These are phyloP conservation scores for Penicillium ochrochloron DNA, from an alignment of 495 filamentous ascomycete species.

Conservation along the genomic window DNA sequence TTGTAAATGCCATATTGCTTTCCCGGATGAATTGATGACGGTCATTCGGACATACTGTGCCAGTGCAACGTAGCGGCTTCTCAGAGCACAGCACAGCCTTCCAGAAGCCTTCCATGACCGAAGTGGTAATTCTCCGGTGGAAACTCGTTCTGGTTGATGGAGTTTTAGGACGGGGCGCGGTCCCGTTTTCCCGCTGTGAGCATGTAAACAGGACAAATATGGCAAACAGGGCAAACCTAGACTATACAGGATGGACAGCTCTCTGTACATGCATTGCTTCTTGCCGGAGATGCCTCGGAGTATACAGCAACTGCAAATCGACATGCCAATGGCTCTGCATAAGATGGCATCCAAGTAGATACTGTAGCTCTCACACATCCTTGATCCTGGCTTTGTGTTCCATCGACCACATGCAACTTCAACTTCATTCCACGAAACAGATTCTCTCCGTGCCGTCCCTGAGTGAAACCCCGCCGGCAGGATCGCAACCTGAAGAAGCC, in stretches of 20 bases:
- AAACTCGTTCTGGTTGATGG: conserved; percentile 19
- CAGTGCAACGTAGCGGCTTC: neutral
- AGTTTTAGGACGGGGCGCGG: conserved; percentile 15
- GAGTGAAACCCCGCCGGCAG: neutral
- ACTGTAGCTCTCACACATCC: neutral
- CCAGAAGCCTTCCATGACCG: conserved; percentile 7
- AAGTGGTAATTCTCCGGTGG: conserved; percentile 47
- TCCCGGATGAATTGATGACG: neutral
- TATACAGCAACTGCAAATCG: neutral
- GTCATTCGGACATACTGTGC: neutral
- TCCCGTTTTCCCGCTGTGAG: conserved; percentile 13
- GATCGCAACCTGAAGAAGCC: neutral
- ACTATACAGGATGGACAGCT: neutral
- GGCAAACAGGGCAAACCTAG: neutral
- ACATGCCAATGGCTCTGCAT: neutral
- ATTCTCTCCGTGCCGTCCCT: conserved; percentile 5
- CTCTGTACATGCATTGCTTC: neutral
- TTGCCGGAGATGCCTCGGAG: neutral
- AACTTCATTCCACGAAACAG: neutral
- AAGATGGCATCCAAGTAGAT: neutral
- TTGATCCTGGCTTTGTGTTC: neutral
- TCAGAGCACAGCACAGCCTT: neutral
- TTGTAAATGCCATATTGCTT: neutral
- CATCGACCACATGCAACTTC: neutral
- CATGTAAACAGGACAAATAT: conserved; percentile 13